Conservation (phyloP, 441 rosid species). For the Dalechampia spathulata region DNA sequence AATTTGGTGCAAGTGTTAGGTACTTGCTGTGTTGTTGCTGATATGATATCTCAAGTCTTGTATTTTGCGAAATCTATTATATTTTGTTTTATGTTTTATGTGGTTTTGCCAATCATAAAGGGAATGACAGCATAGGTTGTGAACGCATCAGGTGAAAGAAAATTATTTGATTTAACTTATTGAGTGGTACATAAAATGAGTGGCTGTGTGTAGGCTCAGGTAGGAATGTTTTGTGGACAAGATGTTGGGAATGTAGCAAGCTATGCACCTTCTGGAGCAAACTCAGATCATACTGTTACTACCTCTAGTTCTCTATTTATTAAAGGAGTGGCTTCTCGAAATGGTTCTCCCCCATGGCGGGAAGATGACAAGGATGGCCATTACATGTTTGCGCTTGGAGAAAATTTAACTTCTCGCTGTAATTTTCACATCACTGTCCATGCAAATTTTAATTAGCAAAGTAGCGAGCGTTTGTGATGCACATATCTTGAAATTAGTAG, state of each 20-base stretch:
- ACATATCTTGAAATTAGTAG: neutral
- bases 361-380: conserved; percentile 97
- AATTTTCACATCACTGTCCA: conserved; percentile 44
- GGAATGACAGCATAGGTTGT: neutral
- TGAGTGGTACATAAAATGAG: conserved; percentile 55
- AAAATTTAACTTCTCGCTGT: conserved; percentile 88
- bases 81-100: no score
- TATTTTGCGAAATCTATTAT: no score
- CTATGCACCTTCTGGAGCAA: conserved; percentile 68
- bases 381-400: conserved; percentile 93
- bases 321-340: conserved; percentile 59
- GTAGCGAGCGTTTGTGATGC: neutral
- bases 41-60: no score
- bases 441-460: conserved; percentile 5
- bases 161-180: conserved; percentile 27
- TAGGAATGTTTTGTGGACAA: conserved; percentile 82
- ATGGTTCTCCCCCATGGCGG: conserved; percentile 88
- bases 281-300: conserved; percentile 51
- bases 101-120: conserved; percentile 1
- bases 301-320: conserved; percentile 47
- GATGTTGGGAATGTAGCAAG: conserved; percentile 77
- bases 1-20: no score
- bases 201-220: conserved; percentile 97
- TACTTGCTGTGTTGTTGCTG: no score
- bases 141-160: conserved; percentile 16